Conservation (phyloP, 2,329 filamentous ascomycete species). For the Colletotrichum caudatum region DNA sequence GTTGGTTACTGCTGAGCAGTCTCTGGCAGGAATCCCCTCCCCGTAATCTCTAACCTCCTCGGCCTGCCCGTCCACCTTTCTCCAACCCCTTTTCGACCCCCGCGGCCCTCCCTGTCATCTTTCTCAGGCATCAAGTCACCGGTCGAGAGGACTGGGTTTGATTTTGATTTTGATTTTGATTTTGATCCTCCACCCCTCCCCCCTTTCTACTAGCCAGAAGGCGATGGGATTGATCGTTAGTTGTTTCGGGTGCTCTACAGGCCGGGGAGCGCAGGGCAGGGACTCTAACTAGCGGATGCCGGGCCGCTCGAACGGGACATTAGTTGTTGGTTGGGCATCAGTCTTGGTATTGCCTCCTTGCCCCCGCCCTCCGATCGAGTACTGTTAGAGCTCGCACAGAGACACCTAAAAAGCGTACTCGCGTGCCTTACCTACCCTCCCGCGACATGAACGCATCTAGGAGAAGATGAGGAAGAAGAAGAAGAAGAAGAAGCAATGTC, state of each 20-base stretch:
- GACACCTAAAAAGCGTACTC: background rate
- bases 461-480: background rate
- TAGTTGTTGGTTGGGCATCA: background rate
- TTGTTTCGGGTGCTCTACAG: background rate
- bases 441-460: background rate
- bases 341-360: background rate
- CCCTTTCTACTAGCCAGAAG: background rate
- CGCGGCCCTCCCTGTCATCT: background rate
- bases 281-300: background rate
- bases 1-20: background rate
- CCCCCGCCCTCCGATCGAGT: background rate
- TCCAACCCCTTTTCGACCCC: background rate
- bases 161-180: background rate
- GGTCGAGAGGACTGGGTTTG: background rate
- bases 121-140: background rate
- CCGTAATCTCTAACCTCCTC: background rate
- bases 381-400: background rate
- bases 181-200: background rate
- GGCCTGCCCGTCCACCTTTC: background rate
- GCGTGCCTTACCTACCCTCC: background rate
- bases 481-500: background rate
- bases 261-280: background rate
- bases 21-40: background rate
- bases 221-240: background rate
- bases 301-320: background rate